Conservation (phyloP, 2,329 filamentous ascomycete genomes). For the Talaromyces funiculosus region DNA sequence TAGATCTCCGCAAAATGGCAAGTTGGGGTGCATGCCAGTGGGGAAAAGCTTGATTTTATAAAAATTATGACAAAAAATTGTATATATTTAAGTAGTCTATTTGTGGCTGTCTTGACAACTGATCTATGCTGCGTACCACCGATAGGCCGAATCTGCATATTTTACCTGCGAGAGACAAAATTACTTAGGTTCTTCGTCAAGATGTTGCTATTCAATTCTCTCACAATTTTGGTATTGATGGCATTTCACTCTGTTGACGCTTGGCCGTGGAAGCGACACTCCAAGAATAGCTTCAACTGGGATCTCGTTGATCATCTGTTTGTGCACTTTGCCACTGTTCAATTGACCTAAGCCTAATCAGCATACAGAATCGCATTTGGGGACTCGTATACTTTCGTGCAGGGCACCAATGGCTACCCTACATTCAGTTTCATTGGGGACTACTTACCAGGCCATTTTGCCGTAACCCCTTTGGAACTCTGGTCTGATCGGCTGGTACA, state of each 20-base stretch:
- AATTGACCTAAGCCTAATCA: not conserved
- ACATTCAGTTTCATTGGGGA: constrained; percentile 54
- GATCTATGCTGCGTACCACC: too few species aligned
- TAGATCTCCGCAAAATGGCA: not conserved
- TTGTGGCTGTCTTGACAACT: too few species aligned
- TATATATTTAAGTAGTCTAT: not conserved
- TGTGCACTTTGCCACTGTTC: not conserved
- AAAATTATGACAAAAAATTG: not conserved
- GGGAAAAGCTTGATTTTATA: not conserved
- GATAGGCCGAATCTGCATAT: too few species aligned
- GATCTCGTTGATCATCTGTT: not conserved
- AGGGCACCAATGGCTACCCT: constrained; percentile 47
- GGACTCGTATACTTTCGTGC: constrained; percentile 43
- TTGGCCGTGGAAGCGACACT: not conserved
- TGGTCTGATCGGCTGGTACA: not conserved
- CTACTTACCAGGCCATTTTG: constrained; percentile 30
- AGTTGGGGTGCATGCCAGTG: not conserved
- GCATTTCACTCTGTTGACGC: not conserved
- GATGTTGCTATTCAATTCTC: not conserved
- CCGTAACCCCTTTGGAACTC: not conserved
- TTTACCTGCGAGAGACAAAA: too few species aligned
- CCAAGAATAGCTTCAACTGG: not conserved
- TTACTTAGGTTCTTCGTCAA: too few species aligned
- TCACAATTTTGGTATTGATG: not conserved
- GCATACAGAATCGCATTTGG: constrained; percentile 12